Conservation (phyloP, 352 stramenopile genomes). For the Phytophthora palmivora region DNA sequence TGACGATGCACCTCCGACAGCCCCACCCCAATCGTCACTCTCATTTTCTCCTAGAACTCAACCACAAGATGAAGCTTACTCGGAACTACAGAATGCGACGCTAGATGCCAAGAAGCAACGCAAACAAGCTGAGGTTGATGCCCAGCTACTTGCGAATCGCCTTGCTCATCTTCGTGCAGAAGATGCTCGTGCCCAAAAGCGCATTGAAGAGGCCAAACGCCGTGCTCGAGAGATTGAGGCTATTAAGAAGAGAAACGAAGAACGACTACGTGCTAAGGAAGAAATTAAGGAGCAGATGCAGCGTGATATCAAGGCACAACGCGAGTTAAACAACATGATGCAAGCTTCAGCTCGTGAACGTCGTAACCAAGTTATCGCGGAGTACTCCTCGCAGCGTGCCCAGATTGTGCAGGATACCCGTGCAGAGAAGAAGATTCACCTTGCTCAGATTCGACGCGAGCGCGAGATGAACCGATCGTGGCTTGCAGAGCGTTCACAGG, state of each 20-base stretch:
- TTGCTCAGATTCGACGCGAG: slow-evolving; percentile 53
- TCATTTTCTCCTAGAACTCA: slow-evolving; percentile 17
- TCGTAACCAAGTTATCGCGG: slow-evolving; percentile 48
- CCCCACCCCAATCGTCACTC: background rate
- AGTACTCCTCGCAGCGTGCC: slow-evolving; percentile 50
- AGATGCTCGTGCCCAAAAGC: slow-evolving; percentile 59
- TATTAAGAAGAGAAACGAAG: slow-evolving; percentile 68
- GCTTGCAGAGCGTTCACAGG: slow-evolving; percentile 51
- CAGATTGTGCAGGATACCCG: slow-evolving; percentile 65
- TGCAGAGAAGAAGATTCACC: slow-evolving; percentile 48
- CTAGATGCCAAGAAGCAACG: slow-evolving; percentile 54
- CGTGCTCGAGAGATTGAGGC: slow-evolving; percentile 65
- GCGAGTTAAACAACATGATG: slow-evolving; percentile 65
- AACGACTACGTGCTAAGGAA: slow-evolving; percentile 58
- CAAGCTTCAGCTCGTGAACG: slow-evolving; percentile 46
- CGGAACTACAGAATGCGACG: slow-evolving; percentile 60
- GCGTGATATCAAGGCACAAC: slow-evolving; percentile 53
- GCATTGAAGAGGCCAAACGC: slow-evolving; percentile 75
- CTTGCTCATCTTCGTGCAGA: slow-evolving; percentile 67
- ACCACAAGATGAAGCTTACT: slow-evolving; percentile 42
- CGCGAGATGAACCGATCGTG: slow-evolving; percentile 46
- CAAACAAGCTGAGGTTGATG: slow-evolving; percentile 61
- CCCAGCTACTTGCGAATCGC: slow-evolving; percentile 67
- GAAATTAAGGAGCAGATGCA: slow-evolving; percentile 60
- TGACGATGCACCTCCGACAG: slow-evolving; percentile 29